Conservation (phyloP, 768 basidiomycete genomes). For the Calocybe cyanea region DNA sequence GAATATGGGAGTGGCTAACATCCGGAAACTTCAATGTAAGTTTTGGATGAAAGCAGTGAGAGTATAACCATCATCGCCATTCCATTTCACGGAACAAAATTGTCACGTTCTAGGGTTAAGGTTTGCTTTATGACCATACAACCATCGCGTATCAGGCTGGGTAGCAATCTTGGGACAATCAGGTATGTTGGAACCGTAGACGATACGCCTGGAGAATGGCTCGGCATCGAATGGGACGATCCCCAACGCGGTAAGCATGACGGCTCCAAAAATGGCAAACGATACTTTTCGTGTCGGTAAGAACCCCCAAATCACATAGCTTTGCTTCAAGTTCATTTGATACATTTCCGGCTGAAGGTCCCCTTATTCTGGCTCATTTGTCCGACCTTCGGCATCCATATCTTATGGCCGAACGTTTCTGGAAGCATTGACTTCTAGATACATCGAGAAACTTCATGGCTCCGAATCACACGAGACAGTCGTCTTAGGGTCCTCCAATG, state of each 20-base stretch:
- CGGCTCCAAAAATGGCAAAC: slow-evolving; percentile 71
- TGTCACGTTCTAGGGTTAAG: slow-evolving; percentile 26
- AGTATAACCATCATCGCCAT: background rate
- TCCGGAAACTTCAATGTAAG: background rate
- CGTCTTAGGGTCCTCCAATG: slow-evolving; percentile 76
- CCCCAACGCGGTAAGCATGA: slow-evolving; percentile 81
- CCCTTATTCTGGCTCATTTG: slow-evolving; percentile 70
- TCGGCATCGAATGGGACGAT: slow-evolving; percentile 99
- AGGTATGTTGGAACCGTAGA: slow-evolving; percentile 64
- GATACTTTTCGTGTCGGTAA: slow-evolving; percentile 80
- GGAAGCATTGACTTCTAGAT: slow-evolving; percentile 70
- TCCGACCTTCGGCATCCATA: slow-evolving; percentile 62
- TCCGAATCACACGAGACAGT: slow-evolving; percentile 55
- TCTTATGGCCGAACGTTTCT: slow-evolving; percentile 70
- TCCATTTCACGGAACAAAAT: background rate
- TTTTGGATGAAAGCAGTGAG: too few relatives aligned
- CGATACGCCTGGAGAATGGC: slow-evolving; percentile 67
- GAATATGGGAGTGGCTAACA: slow-evolving; percentile 22
- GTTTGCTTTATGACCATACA: slow-evolving; percentile 16
- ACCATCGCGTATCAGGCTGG: slow-evolving; percentile 42
- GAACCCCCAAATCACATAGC: slow-evolving; percentile 19
- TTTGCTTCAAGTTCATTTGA: slow-evolving; percentile 11
- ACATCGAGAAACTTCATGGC: slow-evolving; percentile 62
- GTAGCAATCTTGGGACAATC: slow-evolving; percentile 63
- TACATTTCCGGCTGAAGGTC: too few relatives aligned